A percentile compares a stretch with the other conserved stretches of the same genome.
Evolutionary conservation across 768 basidiomycete genomes (phyloP).

Genomic region (Thelephora aurantiotincta): DNA sequence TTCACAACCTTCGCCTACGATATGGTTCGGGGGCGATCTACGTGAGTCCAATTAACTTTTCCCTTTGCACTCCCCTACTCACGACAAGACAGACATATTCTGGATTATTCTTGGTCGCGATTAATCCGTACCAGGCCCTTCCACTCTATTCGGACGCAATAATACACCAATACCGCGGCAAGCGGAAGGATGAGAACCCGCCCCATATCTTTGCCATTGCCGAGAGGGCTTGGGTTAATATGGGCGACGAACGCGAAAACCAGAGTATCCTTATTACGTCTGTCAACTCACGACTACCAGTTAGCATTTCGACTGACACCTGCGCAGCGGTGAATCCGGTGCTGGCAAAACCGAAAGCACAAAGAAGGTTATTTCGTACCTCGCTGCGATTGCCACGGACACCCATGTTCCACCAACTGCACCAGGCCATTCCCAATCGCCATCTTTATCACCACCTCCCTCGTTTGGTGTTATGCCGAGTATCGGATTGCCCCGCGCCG

Average conservation of each 20-base stretch:
- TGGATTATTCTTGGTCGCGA: slow-evolving; percentile 93
- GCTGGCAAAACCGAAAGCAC: slow-evolving; percentile 99
- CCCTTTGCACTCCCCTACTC: slow-evolving; percentile 1
- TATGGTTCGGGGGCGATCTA: slow-evolving; percentile 90
- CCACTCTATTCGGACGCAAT: slow-evolving; percentile 86
- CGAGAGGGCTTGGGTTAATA: slow-evolving; percentile 95
- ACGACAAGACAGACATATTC: slow-evolving; percentile 63
- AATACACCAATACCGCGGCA: slow-evolving; percentile 80
- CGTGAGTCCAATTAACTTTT: slow-evolving; percentile 31
- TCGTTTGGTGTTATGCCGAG: slow-evolving; percentile 43
- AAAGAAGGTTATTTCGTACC: slow-evolving; percentile 98
- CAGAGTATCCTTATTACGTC: slow-evolving; percentile 98
- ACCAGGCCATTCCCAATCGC: slow-evolving; percentile 48
- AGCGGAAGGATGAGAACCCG: slow-evolving; percentile 80
- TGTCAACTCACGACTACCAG: slow-evolving; percentile 17
- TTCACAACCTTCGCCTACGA: slow-evolving; percentile 89
- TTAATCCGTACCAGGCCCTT: slow-evolving; percentile 90
- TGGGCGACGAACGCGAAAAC: slow-evolving; percentile 94
- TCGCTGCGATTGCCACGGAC: slow-evolving; percentile 91
- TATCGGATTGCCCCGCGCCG: slow-evolving; percentile 55
- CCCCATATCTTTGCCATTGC: slow-evolving; percentile 97
- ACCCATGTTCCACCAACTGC: slow-evolving; percentile 38
- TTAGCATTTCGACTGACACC: not conserved
- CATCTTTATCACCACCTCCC: slow-evolving; percentile 38
- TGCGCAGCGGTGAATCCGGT: slow-evolving; percentile 86